phyloP scores from a whole-genome alignment of 1,284 basidiomycete genomes.

The Pterulicium gracile region DNA sequence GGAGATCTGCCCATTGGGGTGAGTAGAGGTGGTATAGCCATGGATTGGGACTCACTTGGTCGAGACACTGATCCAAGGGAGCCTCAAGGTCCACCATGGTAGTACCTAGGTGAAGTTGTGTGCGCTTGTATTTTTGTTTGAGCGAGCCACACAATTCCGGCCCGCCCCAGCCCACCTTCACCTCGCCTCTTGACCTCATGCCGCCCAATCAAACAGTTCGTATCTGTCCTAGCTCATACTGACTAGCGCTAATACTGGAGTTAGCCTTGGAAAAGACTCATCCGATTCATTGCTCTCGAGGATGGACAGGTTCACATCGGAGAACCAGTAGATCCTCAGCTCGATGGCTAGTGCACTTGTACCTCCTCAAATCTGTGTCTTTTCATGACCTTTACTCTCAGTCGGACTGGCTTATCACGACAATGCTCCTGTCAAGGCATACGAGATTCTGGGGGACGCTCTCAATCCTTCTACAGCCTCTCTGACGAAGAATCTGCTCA shows the following conservation, averaged over 20 bases:
- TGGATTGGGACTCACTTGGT: not conserved
- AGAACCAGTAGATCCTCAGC: constrained; percentile 54
- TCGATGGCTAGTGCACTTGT: constrained; percentile 43
- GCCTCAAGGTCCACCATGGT: not conserved
- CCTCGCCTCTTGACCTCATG: too few species aligned
- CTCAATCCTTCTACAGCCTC: constrained; percentile 49
- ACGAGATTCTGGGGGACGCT: constrained; percentile 58
- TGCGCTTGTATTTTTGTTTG: not conserved
- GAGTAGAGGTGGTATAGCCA: not conserved
- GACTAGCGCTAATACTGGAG: too few species aligned
- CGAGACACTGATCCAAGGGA: not conserved
- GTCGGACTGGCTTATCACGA: constrained; percentile 57
- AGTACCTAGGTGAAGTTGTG: not conserved
- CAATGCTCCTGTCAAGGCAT: constrained; percentile 46
- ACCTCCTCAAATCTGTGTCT: not conserved
- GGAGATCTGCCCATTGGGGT: too few species aligned
- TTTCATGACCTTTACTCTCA: constrained; percentile 16
- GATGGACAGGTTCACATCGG: constrained; percentile 67
- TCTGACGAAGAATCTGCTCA: constrained; percentile 50
- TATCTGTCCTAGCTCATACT: not conserved
- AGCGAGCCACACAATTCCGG: not conserved
- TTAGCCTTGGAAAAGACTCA: constrained; percentile 70
- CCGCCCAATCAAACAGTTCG: not conserved
- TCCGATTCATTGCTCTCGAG: constrained; percentile 76
- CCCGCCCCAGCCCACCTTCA: too few species aligned